Conservation (phyloP, 495 filamentous ascomycete species). For the Trichocladium antarcticum region DNA sequence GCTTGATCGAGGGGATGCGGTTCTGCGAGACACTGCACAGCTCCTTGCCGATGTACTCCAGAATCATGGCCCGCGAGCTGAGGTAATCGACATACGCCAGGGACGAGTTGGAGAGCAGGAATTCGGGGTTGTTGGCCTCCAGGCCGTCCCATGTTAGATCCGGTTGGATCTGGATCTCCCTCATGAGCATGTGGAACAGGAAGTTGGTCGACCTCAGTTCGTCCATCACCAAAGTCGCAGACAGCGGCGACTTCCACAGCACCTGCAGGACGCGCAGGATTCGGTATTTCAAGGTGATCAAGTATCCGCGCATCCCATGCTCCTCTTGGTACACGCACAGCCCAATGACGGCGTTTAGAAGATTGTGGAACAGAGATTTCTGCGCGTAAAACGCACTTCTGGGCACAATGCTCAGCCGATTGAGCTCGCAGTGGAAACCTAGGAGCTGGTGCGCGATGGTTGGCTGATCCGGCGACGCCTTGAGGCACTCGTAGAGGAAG, state of each 20-base stretch:
- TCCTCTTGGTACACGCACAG: constrained; percentile 52
- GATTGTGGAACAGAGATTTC: constrained; percentile 69
- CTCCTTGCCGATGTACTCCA: constrained; percentile 75
- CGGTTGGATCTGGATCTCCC: constrained; percentile 51
- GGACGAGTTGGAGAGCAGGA: constrained; percentile 53
- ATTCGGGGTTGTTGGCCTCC: constrained; percentile 40
- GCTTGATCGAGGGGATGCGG: constrained; percentile 61
- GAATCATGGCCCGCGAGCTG: constrained; percentile 55
- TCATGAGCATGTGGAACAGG: constrained; percentile 55
- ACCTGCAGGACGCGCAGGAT: constrained; percentile 66
- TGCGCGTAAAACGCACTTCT: constrained; percentile 53
- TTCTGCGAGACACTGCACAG: constrained; percentile 62
- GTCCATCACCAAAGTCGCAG: constrained; percentile 55
- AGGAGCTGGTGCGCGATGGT: constrained; percentile 84
- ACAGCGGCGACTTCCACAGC: constrained; percentile 78
- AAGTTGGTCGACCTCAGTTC: constrained; percentile 70
- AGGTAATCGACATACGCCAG: constrained; percentile 62
- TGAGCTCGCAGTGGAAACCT: constrained; percentile 65
- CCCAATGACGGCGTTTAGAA: constrained; percentile 54
- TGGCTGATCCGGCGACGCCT: constrained; percentile 54
- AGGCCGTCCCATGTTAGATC: constrained; percentile 59
- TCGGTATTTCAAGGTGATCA: constrained; percentile 58
- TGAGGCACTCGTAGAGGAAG: constrained; percentile 69
- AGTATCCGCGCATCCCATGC: constrained; percentile 53
- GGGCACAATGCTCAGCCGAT: constrained; percentile 50